Evolutionary conservation across 805 yeast species (phyloP).

Genomic region (Metschnikowia koreensis): DNA sequence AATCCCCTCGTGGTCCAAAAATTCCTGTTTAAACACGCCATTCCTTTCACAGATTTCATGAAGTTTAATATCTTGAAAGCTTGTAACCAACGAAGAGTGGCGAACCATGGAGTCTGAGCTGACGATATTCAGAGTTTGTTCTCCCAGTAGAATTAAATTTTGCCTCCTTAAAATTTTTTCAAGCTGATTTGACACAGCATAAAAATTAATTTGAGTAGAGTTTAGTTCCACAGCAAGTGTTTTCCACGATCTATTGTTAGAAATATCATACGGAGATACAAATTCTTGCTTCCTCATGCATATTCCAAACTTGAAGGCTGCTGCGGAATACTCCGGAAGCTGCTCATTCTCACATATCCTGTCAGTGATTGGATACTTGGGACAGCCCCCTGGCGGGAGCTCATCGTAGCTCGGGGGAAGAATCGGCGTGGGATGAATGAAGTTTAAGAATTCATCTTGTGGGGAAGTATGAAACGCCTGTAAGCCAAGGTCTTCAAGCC

Average conservation of each 20-base stretch:
- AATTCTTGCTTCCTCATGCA: slow-evolving; percentile 70
- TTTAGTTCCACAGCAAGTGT: slow-evolving; percentile 68
- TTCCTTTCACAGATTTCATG: slow-evolving; percentile 10
- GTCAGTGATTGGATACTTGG: slow-evolving; percentile 31
- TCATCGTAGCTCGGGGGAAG: slow-evolving; percentile 37
- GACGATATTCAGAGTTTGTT: background rate
- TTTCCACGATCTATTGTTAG: slow-evolving; percentile 70
- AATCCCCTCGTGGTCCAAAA: background rate
- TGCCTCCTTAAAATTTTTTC: slow-evolving; percentile 19
- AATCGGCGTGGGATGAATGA: slow-evolving; percentile 40
- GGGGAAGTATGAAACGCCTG: background rate
- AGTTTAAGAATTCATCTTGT: slow-evolving; percentile 21
- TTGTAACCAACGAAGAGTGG: slow-evolving; percentile 14
- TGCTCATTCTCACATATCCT: slow-evolving; percentile 25
- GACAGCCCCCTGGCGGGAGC: slow-evolving; percentile 46
- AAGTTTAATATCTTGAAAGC: slow-evolving; percentile 10
- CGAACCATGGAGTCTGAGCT: too few relatives aligned
- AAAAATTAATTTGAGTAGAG: slow-evolving; percentile 81
- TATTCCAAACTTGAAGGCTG: slow-evolving; percentile 58
- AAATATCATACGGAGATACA: slow-evolving; percentile 71
- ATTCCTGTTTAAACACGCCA: slow-evolving; percentile 2
- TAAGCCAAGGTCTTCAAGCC: background rate
- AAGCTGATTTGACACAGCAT: slow-evolving; percentile 38
- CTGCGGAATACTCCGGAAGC: slow-evolving; percentile 66
- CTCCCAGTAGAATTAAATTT: background rate